phyloP scores from a whole-genome alignment of 352 stramenopile genomes.

The Phytophthora foliorum region DNA sequence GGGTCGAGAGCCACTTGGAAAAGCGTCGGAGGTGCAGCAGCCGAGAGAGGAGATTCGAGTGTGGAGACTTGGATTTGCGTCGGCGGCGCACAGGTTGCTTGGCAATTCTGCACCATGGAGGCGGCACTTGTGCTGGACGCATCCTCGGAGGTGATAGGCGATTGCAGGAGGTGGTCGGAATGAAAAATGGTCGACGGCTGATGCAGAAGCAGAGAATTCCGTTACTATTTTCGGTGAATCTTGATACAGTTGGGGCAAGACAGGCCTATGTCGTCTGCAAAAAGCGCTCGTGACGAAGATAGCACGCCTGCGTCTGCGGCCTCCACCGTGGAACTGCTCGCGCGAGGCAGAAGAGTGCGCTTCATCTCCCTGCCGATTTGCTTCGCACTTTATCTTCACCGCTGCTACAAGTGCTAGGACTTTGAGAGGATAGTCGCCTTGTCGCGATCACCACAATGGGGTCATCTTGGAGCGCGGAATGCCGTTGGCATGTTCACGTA shows the following conservation, averaged over 20 bases:
- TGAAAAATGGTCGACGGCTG: slow-evolving; percentile 21
- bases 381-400: too few relatives aligned
- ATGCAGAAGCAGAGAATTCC: slow-evolving; percentile 20
- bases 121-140: slow-evolving; percentile 17
- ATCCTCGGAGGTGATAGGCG: slow-evolving; percentile 13
- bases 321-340: background rate
- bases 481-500: too few relatives aligned
- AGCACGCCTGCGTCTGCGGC: slow-evolving; percentile 2
- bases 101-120: slow-evolving; percentile 8
- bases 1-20: slow-evolving; percentile 24
- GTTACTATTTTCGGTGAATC: slow-evolving; percentile 28
- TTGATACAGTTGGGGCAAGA: background rate
- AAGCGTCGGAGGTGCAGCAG: slow-evolving; percentile 11
- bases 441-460: too few relatives aligned
- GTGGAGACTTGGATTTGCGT: slow-evolving; percentile 16
- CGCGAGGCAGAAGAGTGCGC: background rate
- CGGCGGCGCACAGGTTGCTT: slow-evolving; percentile 15
- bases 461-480: too few relatives aligned
- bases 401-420: too few relatives aligned
- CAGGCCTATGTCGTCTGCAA: background rate
- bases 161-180: slow-evolving; percentile 19
- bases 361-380: too few relatives aligned
- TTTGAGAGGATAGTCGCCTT: too few relatives aligned
- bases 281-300: slow-evolving; percentile 26
- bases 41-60: slow-evolving; percentile 17